Evolutionary conservation across 192 early-diverging fungal species (phyloP), one percentile per base, ranked within the genome.

Genomic region (Coemansia sp.): DNA sequence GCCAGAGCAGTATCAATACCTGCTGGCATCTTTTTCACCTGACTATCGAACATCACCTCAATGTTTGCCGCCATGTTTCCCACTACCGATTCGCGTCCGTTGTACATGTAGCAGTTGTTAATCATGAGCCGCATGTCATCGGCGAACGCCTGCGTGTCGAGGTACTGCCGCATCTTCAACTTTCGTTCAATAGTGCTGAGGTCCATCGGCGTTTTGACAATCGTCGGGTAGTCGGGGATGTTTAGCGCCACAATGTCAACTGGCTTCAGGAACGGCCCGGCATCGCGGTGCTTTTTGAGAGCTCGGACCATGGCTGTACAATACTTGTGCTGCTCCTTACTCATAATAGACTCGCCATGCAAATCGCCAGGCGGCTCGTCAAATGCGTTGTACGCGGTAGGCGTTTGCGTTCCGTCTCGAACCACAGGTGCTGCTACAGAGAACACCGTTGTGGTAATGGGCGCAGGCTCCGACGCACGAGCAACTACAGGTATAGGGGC

Each of bases 261-360:
- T 0, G 92, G 93, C 51, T 89, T 73, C 31, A 94, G 83, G 73
- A 99, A 99, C n/a, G 92, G 89, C 9, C 83, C 86, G 5, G 93
- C 92, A 56, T 94, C 93, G 66, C 92, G 90, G 63, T 94, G 89
- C 50, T 88, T 85, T 63, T 93, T 93, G 39, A 95, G 75, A 7
- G 87, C 83, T 35, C 87, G 87, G 31, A 96, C 74, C 66, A 94
- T 89, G 16, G 90, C 88, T 11, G 71, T 78, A 75, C 91, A 91
- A 73, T 90, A 94, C 71, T 94, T 96, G 59, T 92, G 77, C 76
- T 97, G 94, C 46, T 94, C 92, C 62, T 88, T 87, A 46, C 88
- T 85, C 86, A 93, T 90, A 24, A 82, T 74, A 14, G 48, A 68
- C 50, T 60, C 35, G 19, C 31, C 33, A 35, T 31, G 54, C 29